These are phyloP conservation scores for Kernera saxatilis DNA, from an alignment of 345 rosid genomes.

Conservation along the genomic window DNA sequence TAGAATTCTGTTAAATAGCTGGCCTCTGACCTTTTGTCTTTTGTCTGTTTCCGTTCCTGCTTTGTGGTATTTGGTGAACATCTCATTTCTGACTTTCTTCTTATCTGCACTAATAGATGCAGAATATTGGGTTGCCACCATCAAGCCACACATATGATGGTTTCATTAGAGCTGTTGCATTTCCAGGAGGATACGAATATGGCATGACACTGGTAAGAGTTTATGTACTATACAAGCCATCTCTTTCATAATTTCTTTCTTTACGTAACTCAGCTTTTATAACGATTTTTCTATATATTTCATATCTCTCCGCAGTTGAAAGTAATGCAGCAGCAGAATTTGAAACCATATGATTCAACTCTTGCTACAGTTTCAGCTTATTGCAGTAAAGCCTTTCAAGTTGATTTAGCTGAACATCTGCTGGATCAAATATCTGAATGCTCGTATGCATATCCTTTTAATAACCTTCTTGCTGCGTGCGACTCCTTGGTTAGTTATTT, in stretches of 20 bases:
- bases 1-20: slow-evolving; percentile 1
- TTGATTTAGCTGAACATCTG: slow-evolving; percentile 73
- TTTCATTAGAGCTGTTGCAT: slow-evolving; percentile 56
- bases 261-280: background rate
- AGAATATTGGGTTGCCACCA: slow-evolving; percentile 65
- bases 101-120: slow-evolving; percentile 51
- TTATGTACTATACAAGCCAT: background rate
- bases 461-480: slow-evolving; percentile 65
- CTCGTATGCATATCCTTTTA: slow-evolving; percentile 45
- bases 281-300: background rate
- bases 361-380: slow-evolving; percentile 53
- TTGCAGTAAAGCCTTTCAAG: slow-evolving; percentile 62
- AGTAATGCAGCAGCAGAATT: slow-evolving; percentile 51
- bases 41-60: background rate
- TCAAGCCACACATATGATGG: slow-evolving; percentile 59
- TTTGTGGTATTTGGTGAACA: slow-evolving; percentile 6
- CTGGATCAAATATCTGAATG: slow-evolving; percentile 51
- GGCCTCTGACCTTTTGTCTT: background rate
- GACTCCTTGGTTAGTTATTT: slow-evolving; percentile 49
- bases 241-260: background rate
- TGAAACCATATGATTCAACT: slow-evolving; percentile 65
- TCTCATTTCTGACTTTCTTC: background rate
- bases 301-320: slow-evolving; percentile 48
- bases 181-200: slow-evolving; percentile 36
- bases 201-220: slow-evolving; percentile 60